These are phyloP conservation scores for Linaria vulgaris DNA, from an alignment of 257 asterid species.

Conservation along the genomic window DNA sequence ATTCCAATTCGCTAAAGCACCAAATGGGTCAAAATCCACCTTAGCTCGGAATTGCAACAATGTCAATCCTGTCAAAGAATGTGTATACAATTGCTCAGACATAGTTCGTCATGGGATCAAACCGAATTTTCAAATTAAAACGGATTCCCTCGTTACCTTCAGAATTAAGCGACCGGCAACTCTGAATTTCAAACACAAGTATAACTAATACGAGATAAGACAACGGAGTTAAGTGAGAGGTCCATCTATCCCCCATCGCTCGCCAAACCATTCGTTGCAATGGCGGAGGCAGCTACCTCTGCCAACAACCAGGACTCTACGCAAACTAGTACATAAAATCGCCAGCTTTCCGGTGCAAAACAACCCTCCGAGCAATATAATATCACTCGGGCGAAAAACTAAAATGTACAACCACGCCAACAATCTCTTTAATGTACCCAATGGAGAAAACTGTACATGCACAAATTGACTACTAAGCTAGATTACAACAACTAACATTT, in stretches of 20 bases:
- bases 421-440: conserved; percentile 30
- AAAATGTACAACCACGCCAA: conserved; percentile 24
- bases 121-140: not conserved
- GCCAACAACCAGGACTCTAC: conserved; percentile 62
- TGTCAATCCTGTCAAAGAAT: conserved; percentile 48
- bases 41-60: conserved; percentile 60
- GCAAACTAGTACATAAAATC: conserved; percentile 40
- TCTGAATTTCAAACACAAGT: conserved; percentile 47
- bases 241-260: conserved; percentile 75
- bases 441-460: conserved; percentile 23
- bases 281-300: conserved; percentile 58
- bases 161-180: conserved; percentile 67
- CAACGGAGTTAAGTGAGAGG: conserved; percentile 38
- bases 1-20: conserved; percentile 68
- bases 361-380: conserved; percentile 57
- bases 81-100: not conserved
- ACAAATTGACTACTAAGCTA: conserved; percentile 35
- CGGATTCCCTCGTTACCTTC: conserved; percentile 56
- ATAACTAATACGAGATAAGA: conserved; percentile 46
- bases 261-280: conserved; percentile 38
- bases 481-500: conserved; percentile 37
- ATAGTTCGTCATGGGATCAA: not conserved
- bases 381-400: conserved; percentile 50
- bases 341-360: conserved; percentile 62
- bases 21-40: conserved; percentile 63